A percentile compares a stretch with the other conserved stretches of the same genome.
Evolutionary conservation across 2,329 filamentous ascomycete genomes (phyloP).

Genomic region (Diaporthe aspalathi): DNA sequence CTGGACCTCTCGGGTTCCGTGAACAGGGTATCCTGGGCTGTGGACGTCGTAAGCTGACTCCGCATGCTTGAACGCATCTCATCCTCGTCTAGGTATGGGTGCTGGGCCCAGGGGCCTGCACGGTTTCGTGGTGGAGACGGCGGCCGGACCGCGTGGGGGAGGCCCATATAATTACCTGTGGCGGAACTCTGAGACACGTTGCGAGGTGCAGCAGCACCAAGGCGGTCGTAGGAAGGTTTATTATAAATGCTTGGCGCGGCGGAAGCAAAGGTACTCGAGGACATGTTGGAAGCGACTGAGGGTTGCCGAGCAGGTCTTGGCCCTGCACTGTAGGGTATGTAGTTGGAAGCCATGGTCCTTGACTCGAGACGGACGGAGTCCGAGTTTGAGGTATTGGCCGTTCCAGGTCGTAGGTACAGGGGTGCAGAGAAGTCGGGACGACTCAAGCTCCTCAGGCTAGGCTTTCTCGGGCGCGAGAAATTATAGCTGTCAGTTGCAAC

Average conservation of each 20-base stretch:
- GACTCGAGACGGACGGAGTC: conserved; percentile 37
- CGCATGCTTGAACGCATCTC: conserved; percentile 67
- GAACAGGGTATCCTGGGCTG: conserved; percentile 65
- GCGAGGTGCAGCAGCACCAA: conserved; percentile 34
- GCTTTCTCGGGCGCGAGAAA: conserved; percentile 69
- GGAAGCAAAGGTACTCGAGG: conserved; percentile 35
- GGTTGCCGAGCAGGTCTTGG: conserved; percentile 31
- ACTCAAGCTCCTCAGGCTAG: conserved; percentile 57
- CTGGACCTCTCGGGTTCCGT: conserved; percentile 81
- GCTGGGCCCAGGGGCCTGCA: conserved; percentile 37
- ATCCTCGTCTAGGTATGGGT: conserved; percentile 62
- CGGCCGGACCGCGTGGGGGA: conserved; percentile 37
- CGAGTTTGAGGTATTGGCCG: conserved; percentile 34
- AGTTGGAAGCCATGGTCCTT: conserved; percentile 25
- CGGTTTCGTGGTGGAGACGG: conserved; percentile 37
- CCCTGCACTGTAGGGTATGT: conserved; percentile 29
- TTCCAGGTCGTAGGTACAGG: conserved; percentile 36
- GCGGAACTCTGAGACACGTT: conserved; percentile 40
- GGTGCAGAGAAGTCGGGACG: conserved; percentile 27
- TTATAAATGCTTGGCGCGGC: conserved; percentile 33
- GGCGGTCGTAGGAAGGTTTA: conserved; percentile 37
- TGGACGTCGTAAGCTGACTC: conserved; percentile 66
- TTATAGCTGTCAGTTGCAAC: conserved; percentile 58
- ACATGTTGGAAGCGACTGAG: conserved; percentile 37
- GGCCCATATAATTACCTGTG: conserved; percentile 37